Conservation (phyloP, 768 basidiomycete genomes). For the Mycena rebaudengoi region DNA sequence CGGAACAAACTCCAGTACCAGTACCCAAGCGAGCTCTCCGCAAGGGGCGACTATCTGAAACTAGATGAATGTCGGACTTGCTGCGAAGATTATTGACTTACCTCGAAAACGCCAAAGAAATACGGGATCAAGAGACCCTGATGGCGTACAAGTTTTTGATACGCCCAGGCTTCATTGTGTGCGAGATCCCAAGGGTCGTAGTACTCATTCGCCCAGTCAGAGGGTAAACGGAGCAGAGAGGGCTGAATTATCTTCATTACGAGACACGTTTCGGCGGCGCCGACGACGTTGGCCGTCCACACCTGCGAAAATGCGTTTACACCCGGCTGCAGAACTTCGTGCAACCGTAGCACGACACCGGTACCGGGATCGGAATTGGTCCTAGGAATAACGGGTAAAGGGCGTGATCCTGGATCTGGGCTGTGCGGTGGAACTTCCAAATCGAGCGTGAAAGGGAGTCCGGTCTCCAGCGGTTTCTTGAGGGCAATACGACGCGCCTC, state of each 20-base stretch:
- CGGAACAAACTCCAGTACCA: not conserved
- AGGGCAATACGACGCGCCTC: not conserved
- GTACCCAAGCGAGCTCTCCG: not conserved
- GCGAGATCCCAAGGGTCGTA: not conserved
- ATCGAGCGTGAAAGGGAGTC: not conserved
- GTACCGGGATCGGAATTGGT: not conserved
- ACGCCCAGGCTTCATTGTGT: not conserved
- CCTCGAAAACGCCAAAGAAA: not conserved
- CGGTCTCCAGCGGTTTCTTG: not conserved
- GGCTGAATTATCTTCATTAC: not conserved
- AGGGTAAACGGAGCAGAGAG: not conserved
- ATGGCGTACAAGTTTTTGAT: not conserved
- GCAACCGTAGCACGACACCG: not conserved
- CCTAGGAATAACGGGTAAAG: not conserved
- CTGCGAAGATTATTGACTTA: not conserved
- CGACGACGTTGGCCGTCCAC: not conserved
- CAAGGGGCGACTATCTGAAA: not conserved
- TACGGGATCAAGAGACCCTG: not conserved
- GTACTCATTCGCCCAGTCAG: not conserved
- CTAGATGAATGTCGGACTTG: not conserved
- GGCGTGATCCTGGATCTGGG: not conserved
- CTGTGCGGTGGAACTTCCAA: not conserved
- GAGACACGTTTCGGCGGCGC: not conserved
- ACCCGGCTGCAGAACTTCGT: not conserved
- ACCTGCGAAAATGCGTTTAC: not conserved